Percentiles rank a stretch among this genome's conserved stretches.
phyloP scores from a whole-genome alignment of 2,329 filamentous ascomycete genomes.

The Phaeosphaeria sp. region DNA sequence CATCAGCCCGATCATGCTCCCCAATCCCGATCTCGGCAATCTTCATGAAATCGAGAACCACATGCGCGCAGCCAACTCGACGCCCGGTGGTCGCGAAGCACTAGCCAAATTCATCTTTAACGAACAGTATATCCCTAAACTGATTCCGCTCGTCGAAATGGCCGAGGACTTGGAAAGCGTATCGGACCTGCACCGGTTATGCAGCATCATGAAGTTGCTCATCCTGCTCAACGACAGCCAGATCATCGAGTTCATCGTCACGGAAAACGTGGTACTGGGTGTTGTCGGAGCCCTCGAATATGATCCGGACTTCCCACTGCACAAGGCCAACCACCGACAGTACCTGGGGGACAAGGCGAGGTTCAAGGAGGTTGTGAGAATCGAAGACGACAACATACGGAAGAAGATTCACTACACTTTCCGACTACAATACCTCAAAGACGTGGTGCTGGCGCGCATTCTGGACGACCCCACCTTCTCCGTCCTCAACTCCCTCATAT shows the following conservation, averaged over 20 bases:
- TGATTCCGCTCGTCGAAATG: slow-evolving; percentile 84
- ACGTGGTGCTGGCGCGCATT: slow-evolving; percentile 95
- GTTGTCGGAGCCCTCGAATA: slow-evolving; percentile 97
- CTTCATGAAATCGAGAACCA: slow-evolving; percentile 83
- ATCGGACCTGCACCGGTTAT: slow-evolving; percentile 84
- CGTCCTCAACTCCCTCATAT: slow-evolving; percentile 95
- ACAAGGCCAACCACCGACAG: slow-evolving; percentile 96
- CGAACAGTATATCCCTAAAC: slow-evolving; percentile 85
- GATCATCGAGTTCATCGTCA: slow-evolving; percentile 93
- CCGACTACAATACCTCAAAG: slow-evolving; percentile 93
- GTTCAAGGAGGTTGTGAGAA: slow-evolving; percentile 95
- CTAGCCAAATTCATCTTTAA: slow-evolving; percentile 85
- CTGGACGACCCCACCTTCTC: slow-evolving; percentile 98
- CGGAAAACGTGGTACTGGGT: slow-evolving; percentile 85
- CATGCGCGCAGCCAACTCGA: slow-evolving; percentile 79
- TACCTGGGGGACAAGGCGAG: slow-evolving; percentile 88
- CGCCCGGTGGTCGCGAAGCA: slow-evolving; percentile 79
- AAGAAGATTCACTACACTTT: slow-evolving; percentile 97
- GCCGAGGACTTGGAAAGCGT: slow-evolving; percentile 92
- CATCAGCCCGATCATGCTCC: slow-evolving; percentile 75
- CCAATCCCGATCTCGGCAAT: slow-evolving; percentile 79
- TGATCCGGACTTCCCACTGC: slow-evolving; percentile 95
- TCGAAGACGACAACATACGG: slow-evolving; percentile 80
- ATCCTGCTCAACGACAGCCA: slow-evolving; percentile 93
- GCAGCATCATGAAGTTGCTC: slow-evolving; percentile 97